Conservation (phyloP, 192 early-diverging fungal species). For the Physocladia obscura region DNA sequence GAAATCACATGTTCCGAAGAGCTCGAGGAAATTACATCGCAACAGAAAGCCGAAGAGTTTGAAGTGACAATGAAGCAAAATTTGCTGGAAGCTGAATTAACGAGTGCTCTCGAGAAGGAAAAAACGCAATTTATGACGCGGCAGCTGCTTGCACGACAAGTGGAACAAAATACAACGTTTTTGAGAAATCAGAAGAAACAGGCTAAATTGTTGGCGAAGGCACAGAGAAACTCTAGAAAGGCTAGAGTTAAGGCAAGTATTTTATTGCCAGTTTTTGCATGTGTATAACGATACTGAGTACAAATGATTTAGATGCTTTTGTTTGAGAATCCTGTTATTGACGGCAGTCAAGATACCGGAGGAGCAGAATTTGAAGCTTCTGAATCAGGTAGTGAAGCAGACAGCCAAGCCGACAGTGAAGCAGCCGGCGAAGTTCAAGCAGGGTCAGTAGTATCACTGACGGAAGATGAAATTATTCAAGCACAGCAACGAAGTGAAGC, state of each 20-base stretch:
- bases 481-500: neutral
- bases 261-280: neutral
- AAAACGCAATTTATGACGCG: neutral
- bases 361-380: neutral
- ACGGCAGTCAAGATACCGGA: neutral
- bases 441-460: neutral
- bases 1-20: conserved; percentile 27
- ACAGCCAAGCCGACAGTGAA: conserved; percentile 6
- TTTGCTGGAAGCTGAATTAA: neutral
- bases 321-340: conserved; percentile 10
- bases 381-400: neutral
- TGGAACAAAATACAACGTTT: conserved; percentile 2
- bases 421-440: neutral
- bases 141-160: conserved; percentile 22
- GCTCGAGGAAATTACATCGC: conserved; percentile 11
- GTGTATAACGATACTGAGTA: neutral
- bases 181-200: conserved; percentile 21
- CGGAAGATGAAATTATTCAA: neutral
- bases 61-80: conserved; percentile 23
- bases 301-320: neutral
- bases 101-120: conserved; percentile 11
- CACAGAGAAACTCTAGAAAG: conserved; percentile 19
- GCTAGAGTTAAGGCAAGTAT: neutral
- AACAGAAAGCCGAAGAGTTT: conserved; percentile 24
- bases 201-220: conserved; percentile 8